Conservation (phyloP, 1,139 yeast genomes). For the Pichia norvegensis region DNA sequence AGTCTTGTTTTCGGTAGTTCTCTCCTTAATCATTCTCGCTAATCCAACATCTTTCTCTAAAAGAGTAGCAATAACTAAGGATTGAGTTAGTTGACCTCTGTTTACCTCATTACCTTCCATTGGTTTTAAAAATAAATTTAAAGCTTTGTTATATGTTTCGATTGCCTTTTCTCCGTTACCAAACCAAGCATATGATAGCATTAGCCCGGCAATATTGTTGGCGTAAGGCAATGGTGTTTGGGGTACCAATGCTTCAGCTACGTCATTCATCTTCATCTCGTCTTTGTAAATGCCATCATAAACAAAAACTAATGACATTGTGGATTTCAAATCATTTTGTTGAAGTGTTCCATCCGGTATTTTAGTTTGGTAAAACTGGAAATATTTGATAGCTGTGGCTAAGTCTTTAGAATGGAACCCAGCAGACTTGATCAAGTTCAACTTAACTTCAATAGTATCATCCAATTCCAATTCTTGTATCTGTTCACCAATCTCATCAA, state of each 20-base stretch:
- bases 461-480: conserved; percentile 19
- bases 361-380: conserved; percentile 38
- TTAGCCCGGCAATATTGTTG: conserved; percentile 36
- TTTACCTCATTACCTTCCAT: conserved; percentile 30
- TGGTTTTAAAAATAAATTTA: conserved; percentile 18
- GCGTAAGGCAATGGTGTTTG: conserved; percentile 33
- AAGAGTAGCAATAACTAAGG: conserved; percentile 43
- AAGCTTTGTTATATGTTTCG: conserved; percentile 43
- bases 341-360: conserved; percentile 30
- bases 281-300: conserved; percentile 36
- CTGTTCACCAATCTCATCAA: conserved; percentile 15
- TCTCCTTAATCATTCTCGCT: conserved; percentile 54
- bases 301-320: conserved; percentile 33
- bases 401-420: conserved; percentile 30
- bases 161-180: conserved; percentile 38
- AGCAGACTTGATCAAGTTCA: conserved; percentile 25
- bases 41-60: conserved; percentile 51
- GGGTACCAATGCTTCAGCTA: conserved; percentile 42
- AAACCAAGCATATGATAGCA: conserved; percentile 42
- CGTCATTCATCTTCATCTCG: conserved; percentile 30
- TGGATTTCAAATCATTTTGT: conserved; percentile 32
- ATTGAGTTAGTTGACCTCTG: conserved; percentile 44
- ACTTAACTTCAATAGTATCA: conserved; percentile 9
- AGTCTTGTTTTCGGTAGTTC: conserved; percentile 39
- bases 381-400: conserved; percentile 36